phyloP scores from a whole-genome alignment of 2,329 filamentous ascomycete species.

The Aspergillus sp. region DNA sequence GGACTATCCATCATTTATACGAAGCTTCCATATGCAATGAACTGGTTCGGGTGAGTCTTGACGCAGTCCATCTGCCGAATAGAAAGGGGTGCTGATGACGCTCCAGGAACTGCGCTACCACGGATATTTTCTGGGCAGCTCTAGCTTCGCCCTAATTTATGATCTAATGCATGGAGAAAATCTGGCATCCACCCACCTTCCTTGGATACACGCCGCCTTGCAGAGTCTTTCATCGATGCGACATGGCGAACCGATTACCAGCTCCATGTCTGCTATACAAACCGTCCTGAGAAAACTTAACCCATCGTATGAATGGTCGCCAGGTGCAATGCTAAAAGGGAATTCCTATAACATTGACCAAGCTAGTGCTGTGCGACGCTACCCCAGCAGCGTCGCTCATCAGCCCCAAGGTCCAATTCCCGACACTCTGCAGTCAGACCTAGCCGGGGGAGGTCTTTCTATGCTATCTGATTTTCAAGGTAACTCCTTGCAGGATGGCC shows the following conservation, averaged over 20 bases:
- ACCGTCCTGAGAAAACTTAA: constrained; percentile 36
- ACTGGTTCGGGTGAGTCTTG: constrained; percentile 39
- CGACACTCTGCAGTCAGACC: neutral
- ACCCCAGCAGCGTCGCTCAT: neutral
- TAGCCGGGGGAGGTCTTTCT: constrained; percentile 1
- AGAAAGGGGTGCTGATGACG: neutral
- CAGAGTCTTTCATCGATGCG: constrained; percentile 42
- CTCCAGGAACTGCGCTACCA: constrained; percentile 48
- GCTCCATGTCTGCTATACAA: constrained; percentile 34
- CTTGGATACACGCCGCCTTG: constrained; percentile 45
- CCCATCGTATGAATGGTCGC: constrained; percentile 32
- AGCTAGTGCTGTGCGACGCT: neutral
- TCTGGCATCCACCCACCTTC: constrained; percentile 41
- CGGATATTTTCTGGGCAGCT: constrained; percentile 47
- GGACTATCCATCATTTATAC: constrained; percentile 44
- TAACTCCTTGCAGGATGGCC: constrained; percentile 22
- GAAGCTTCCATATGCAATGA: constrained; percentile 45
- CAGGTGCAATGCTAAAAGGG: neutral
- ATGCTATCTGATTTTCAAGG: constrained; percentile 26
- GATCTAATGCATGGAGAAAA: constrained; percentile 46
- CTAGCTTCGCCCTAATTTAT: constrained; percentile 46
- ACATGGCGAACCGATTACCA: constrained; percentile 28
- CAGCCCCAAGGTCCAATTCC: neutral
- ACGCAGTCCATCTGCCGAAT: too few relatives aligned
- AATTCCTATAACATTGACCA: neutral